These are phyloP conservation scores for Exophiala sp. DNA, from an alignment of 2,329 filamentous ascomycete species.

Conservation along the genomic window DNA sequence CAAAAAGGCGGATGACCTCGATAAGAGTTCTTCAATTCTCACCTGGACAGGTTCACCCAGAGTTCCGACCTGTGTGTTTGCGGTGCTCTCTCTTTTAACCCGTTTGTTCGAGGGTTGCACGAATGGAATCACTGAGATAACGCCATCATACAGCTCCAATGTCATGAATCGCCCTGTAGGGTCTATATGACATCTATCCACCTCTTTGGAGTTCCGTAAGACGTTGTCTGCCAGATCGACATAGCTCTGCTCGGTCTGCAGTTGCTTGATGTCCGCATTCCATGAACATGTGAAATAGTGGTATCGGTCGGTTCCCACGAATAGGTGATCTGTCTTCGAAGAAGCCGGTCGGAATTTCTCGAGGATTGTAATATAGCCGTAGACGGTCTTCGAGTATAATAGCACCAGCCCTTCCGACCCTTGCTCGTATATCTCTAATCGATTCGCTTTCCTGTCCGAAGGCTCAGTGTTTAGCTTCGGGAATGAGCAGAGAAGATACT, in stretches of 20 bases:
- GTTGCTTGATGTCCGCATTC: constrained; percentile 54
- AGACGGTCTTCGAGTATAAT: constrained; percentile 64
- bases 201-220: constrained; percentile 69
- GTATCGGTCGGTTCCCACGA: constrained; percentile 83
- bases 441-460: constrained; percentile 65
- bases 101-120: constrained; percentile 48
- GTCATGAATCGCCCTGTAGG: constrained; percentile 65
- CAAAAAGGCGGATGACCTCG: constrained; percentile 61
- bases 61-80: constrained; percentile 37
- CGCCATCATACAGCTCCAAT: constrained; percentile 62
- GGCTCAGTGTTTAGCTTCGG: constrained; percentile 23
- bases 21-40: constrained; percentile 60
- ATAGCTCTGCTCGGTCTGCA: constrained; percentile 54
- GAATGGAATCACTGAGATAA: constrained; percentile 59
- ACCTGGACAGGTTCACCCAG: constrained; percentile 57
- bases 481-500: constrained; percentile 36
- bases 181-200: constrained; percentile 77
- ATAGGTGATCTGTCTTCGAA: constrained; percentile 73
- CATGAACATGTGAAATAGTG: constrained; percentile 88
- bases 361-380: constrained; percentile 81
- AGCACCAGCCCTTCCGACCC: constrained; percentile 60
- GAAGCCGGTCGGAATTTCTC: constrained; percentile 71
- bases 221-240: constrained; percentile 57
- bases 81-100: constrained; percentile 26
- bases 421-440: constrained; percentile 74